Evolutionary conservation across 2,329 filamentous ascomycete genomes (phyloP).

Genomic region (Phyllosticta citriasiana): DNA sequence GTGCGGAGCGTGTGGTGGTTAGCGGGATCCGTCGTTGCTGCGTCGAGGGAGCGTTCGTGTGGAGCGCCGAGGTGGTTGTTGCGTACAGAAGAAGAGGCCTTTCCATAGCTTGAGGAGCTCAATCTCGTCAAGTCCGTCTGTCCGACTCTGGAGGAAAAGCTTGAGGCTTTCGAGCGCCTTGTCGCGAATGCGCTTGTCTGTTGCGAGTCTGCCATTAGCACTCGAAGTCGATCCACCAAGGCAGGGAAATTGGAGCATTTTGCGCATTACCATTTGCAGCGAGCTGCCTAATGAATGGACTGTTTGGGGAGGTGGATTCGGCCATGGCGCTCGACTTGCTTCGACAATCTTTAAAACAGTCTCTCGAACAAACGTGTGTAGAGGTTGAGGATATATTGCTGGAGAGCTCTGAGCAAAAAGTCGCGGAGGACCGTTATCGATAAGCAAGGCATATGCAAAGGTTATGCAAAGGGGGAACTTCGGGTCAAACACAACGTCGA

Average conservation of each 20-base stretch:
- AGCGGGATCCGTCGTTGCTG: background rate
- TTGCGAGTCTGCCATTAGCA: background rate
- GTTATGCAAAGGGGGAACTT: background rate
- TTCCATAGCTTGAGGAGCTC: constrained; percentile 90
- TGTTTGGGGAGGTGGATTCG: constrained; percentile 1
- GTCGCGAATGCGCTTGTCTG: constrained; percentile 11
- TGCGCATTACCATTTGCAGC: constrained; percentile 7
- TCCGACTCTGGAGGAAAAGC: constrained; percentile 59
- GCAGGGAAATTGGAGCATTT: too few species aligned
- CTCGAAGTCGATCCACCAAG: background rate
- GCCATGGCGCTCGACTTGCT: constrained; percentile 12
- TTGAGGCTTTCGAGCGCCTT: constrained; percentile 63
- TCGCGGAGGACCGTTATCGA: background rate
- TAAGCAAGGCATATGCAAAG: background rate
- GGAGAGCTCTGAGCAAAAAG: background rate
- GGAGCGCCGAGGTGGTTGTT: constrained; percentile 16
- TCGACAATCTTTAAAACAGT: background rate
- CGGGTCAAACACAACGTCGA: too few species aligned
- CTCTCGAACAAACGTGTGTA: background rate
- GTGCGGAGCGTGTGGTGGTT: constrained; percentile 28
- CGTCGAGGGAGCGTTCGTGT: background rate
- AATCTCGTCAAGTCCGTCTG: constrained; percentile 48
- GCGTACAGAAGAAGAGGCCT: constrained; percentile 70
- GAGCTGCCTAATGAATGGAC: constrained; percentile 8
- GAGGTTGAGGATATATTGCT: background rate